Percentiles rank a stretch among this genome's conserved stretches.
Conservation (phyloP, 345 rosid species). For the Crucihimalaya himalaica region DNA sequence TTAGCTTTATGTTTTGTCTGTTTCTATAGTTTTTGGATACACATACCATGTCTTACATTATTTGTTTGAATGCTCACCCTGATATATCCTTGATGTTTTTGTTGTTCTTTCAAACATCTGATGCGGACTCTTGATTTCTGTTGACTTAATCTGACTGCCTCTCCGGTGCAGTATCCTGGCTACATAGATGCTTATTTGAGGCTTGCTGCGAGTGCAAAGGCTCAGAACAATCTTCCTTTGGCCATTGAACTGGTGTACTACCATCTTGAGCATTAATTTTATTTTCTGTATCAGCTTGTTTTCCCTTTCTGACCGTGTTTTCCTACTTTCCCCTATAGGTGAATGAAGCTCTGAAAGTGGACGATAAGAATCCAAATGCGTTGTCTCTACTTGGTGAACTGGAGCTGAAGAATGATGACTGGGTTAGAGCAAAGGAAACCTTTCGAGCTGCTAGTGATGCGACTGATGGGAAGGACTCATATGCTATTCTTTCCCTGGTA, state of each 20-base stretch:
- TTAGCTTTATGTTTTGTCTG: not conserved
- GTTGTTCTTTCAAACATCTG: constrained; percentile 4
- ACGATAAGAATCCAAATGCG: constrained; percentile 80
- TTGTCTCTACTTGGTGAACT: constrained; percentile 95
- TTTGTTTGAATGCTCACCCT: constrained; percentile 6
- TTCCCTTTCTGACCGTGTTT: constrained; percentile 13
- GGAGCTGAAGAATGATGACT: constrained; percentile 98
- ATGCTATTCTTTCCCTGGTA: constrained; percentile 91
- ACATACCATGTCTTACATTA: not conserved
- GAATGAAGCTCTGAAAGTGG: constrained; percentile 88
- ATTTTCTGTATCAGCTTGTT: constrained; percentile 7
- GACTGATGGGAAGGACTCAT: constrained; percentile 94
- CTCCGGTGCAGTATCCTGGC: constrained; percentile 71
- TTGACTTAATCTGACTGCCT: constrained; percentile 18
- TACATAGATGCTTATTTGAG: constrained; percentile 91
- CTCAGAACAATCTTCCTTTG: constrained; percentile 81
- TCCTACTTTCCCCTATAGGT: constrained; percentile 50
- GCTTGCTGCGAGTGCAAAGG: constrained; percentile 91
- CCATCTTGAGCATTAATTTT: constrained; percentile 12
- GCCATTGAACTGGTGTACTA: constrained; percentile 90
- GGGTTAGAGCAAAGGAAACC: constrained; percentile 99
- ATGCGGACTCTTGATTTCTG: constrained; percentile 12
- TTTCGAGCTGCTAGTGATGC: constrained; percentile 95
- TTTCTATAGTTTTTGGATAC: constrained; percentile 15
- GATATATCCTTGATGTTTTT: constrained; percentile 26